These are phyloP conservation scores for Thielaviopsis punctulata DNA, from an alignment of 2,329 filamentous ascomycete species.

Conservation along the genomic window DNA sequence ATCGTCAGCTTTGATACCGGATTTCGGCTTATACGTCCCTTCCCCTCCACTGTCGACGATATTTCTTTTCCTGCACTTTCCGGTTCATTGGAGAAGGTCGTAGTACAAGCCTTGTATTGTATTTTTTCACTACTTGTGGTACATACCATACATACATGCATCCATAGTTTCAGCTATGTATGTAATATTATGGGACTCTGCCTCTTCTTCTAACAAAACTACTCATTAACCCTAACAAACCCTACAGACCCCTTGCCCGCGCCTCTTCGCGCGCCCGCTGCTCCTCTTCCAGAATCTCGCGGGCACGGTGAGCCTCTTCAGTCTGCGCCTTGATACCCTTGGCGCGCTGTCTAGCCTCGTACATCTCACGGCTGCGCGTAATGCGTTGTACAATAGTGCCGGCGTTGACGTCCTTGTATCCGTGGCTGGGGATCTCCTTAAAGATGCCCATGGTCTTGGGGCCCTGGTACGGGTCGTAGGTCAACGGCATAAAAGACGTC, in stretches of 20 bases:
- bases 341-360: slow-evolving; percentile 77
- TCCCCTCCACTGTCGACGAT: not conserved
- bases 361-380: slow-evolving; percentile 67
- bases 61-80: not conserved
- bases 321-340: slow-evolving; percentile 75
- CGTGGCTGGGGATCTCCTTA: slow-evolving; percentile 56
- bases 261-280: slow-evolving; percentile 32
- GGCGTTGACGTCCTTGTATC: slow-evolving; percentile 76
- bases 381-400: slow-evolving; percentile 85
- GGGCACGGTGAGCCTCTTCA: slow-evolving; percentile 47
- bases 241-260: slow-evolving; percentile 12
- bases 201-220: not conserved
- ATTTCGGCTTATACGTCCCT: not conserved
- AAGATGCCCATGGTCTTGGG: slow-evolving; percentile 76
- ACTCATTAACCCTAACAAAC: not conserved
- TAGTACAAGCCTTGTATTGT: not conserved
- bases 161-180: too few species aligned
- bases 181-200: too few species aligned
- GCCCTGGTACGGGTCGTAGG: slow-evolving; percentile 64
- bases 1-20: not conserved
- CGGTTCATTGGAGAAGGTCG: not conserved
- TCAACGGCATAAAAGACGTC: slow-evolving; percentile 71
- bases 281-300: slow-evolving; percentile 45
- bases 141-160: too few species aligned
- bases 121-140: too few species aligned